Evolutionary conservation across 2,329 filamentous ascomycete species (phyloP), one percentile per base, ranked within the genome.

Genomic region (Ustilaginoidea virens): DNA sequence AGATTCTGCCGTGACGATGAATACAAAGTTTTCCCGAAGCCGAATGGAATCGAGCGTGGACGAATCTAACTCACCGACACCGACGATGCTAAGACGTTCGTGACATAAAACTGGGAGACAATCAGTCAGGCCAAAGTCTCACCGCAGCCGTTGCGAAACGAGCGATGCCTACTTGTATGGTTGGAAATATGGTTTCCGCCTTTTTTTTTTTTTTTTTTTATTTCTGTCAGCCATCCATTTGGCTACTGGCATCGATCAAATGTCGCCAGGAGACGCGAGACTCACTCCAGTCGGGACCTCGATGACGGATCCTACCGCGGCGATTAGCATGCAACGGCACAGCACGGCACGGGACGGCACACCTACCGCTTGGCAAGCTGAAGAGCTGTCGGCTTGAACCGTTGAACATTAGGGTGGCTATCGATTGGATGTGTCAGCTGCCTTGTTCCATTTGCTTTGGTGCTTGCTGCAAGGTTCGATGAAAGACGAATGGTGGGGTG

Each of bases 211-310:
- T 17, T 90, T 45, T 11, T 19, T 16, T 7, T 12, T 15, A 18
- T n/a, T 17, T 9, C 8, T 13, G 20, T 37, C 20, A 33, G 26
- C 21, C 17, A 34, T 25, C 10, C 6, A 10, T 16, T 10, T 10
- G 11, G 10, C 17, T 8, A 17, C 12, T 10, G 5, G 14, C 7
- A 17, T 13, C 13, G n/a, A 10, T 18, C 5, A 2, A n/a, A 15
- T 16, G 7, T 17, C 20, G 27, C 23, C 19, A 27, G 6, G 9
- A 9, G 25, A 30, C 21, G 31, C 30, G 25, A 30, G 27, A 72
- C 80, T 78, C 65, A 90, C 83, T 93, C 90, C 90, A 98, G 66
- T 98, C 90, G 48, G 90, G 90, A 45, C 90, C 90, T 58, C 90
- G 78, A 61, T 98, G 90, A 47, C 92, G 85, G 51, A 94, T 72